phyloP scores from a whole-genome alignment of 2,329 filamentous ascomycete species.

The Exophiala oligosperma region DNA sequence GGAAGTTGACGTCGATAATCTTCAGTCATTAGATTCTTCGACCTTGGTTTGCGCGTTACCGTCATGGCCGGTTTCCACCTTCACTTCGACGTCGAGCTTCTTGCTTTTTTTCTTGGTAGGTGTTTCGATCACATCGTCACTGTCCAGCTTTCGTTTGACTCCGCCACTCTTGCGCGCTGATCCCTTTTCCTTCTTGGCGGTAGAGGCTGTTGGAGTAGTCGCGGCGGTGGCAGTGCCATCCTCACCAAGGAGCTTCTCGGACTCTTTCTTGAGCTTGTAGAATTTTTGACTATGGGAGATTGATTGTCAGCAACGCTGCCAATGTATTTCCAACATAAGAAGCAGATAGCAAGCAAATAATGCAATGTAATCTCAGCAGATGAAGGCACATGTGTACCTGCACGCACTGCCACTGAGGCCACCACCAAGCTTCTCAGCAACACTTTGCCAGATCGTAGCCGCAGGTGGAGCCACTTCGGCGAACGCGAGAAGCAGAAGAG shows the following conservation, averaged over 20 bases:
- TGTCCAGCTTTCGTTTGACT: constrained; percentile 15
- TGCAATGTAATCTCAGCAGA: neutral
- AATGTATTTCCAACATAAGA: neutral
- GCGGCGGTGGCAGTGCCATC: constrained; percentile 1
- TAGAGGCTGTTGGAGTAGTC: constrained; percentile 3
- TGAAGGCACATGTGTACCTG: constrained; percentile 17
- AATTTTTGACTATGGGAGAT: constrained; percentile 25
- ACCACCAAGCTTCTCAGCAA: constrained; percentile 26
- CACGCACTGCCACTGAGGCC: constrained; percentile 25
- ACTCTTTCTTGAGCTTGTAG: constrained; percentile 30
- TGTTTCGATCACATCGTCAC: constrained; percentile 8
- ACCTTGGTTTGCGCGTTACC: neutral
- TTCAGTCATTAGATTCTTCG: neutral
- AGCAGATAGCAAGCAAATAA: neutral
- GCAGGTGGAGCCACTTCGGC: constrained; percentile 12
- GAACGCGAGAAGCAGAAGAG: constrained; percentile 22
- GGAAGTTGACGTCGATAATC: too few relatives aligned
- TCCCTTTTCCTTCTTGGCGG: constrained; percentile 6
- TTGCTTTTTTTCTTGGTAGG: constrained; percentile 9
- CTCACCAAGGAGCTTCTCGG: constrained; percentile 20
- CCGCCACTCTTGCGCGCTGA: constrained; percentile 1
- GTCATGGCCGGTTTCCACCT: constrained; percentile 2
- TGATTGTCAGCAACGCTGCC: constrained; percentile 12
- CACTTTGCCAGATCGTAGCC: constrained; percentile 24
- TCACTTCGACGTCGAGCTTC: neutral